A percentile compares a stretch with the other conserved stretches of the same genome.
These are phyloP conservation scores for Adiantum capillusveneris DNA, from an alignment of 75 land plant genomes.

Conservation along the genomic window DNA sequence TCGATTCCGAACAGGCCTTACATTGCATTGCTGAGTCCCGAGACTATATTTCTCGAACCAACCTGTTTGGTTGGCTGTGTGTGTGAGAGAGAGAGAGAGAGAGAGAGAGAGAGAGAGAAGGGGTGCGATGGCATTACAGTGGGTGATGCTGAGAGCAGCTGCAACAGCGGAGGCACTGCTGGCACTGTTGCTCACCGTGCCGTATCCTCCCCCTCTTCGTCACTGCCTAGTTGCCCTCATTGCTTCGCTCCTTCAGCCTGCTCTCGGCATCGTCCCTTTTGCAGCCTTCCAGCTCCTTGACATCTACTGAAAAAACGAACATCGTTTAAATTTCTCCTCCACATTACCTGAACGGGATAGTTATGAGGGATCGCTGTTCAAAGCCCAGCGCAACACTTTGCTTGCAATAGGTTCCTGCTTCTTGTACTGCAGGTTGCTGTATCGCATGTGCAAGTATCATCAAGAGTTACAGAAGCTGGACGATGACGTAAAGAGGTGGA, in stretches of 20 bases:
- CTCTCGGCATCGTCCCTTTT: constrained; percentile 56
- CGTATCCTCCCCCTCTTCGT: constrained; percentile 38
- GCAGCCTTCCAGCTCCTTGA: constrained; percentile 73
- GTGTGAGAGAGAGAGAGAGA: no score
- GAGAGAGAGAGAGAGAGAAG: constrained; percentile 1
- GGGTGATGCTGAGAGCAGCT: constrained; percentile 55
- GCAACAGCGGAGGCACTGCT: constrained; percentile 55
- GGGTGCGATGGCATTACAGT: constrained; percentile 64
- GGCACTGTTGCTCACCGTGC: constrained; percentile 54
- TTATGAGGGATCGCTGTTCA: no score
- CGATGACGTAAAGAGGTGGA: constrained; percentile 51
- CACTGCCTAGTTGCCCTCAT: constrained; percentile 29
- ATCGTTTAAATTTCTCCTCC: constrained; percentile 55
- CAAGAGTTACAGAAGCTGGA: constrained; percentile 38
- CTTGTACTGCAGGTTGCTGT: constrained; percentile 13
- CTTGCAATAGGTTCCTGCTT: constrained; percentile 2
- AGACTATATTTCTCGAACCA: no score
- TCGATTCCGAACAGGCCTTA: no score
- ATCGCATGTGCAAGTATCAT: constrained; percentile 40
- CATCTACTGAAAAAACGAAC: constrained; percentile 93
- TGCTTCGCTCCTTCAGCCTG: constrained; percentile 53
- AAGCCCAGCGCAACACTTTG: no score
- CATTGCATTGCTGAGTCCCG: no score
- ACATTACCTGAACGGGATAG: no score
- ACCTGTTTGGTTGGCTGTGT: no score